These are phyloP conservation scores for Colletotrichum camelliae DNA, from an alignment of 2,329 filamentous ascomycete species.

Conservation along the genomic window DNA sequence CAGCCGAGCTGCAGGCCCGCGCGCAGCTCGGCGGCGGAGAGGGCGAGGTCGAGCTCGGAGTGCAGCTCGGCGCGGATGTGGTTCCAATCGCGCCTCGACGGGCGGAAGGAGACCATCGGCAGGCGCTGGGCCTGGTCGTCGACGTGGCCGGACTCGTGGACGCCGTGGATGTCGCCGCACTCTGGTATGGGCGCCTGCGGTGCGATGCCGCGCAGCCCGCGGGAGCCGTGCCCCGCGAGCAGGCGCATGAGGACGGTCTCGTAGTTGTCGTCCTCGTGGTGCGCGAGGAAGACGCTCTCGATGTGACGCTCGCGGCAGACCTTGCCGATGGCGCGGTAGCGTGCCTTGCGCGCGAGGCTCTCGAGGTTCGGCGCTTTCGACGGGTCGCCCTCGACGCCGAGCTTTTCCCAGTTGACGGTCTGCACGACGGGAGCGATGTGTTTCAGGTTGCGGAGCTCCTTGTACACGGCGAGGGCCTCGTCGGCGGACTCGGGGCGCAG, in stretches of 20 bases:
- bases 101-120: slow-evolving; percentile 45
- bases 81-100: slow-evolving; percentile 28
- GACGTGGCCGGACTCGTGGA: slow-evolving; percentile 68
- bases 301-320: slow-evolving; percentile 60
- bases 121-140: slow-evolving; percentile 45
- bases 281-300: slow-evolving; percentile 74
- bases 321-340: slow-evolving; percentile 74
- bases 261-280: slow-evolving; percentile 90
- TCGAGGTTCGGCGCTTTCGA: slow-evolving; percentile 70
- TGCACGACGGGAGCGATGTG: slow-evolving; percentile 31
- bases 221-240: slow-evolving; percentile 67
- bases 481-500: slow-evolving; percentile 55
- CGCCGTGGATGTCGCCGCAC: slow-evolving; percentile 76
- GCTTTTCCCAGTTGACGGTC: slow-evolving; percentile 55
- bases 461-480: slow-evolving; percentile 57
- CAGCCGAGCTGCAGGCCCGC: slow-evolving; percentile 14
- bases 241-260: slow-evolving; percentile 89
- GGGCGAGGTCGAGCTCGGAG: slow-evolving; percentile 29
- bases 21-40: slow-evolving; percentile 25
- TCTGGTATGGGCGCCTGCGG: slow-evolving; percentile 77
- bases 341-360: slow-evolving; percentile 72
- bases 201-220: slow-evolving; percentile 76
- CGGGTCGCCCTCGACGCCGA: slow-evolving; percentile 33
- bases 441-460: slow-evolving; percentile 39
- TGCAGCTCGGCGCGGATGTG: slow-evolving; percentile 23